Base-by-base conservation (phyloP, 352 stramenopile species). In the Saprolegnia parasitica region DNA sequence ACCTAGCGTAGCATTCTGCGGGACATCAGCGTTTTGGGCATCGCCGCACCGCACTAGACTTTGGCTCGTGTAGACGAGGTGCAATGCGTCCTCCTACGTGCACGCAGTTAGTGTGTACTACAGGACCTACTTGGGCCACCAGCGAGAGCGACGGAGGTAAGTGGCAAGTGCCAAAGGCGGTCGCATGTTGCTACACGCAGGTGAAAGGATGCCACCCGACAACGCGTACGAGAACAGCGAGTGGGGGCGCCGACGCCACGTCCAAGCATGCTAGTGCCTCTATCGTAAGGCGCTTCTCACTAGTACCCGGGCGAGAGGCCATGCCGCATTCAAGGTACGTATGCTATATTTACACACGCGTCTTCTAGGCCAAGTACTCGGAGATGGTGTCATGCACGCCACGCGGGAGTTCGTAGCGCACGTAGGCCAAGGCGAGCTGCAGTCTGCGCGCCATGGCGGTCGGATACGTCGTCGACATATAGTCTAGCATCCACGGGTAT, bases 281-380 rank as follows among this genome's bases (percentile, higher is more conserved):
- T 8, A 56, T 56, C 5, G 49, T 52, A n/a, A n/a, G n/a, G 4
- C 15, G 4, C 21, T 16, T 56, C 20, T 16, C 49, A 16, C 49
- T 32, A n/a, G n/a, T n/a, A n/a, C n/a, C n/a, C n/a, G n/a, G n/a
- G n/a, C n/a, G n/a, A n/a, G n/a, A n/a, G n/a, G n/a, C n/a, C n/a
- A n/a, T n/a, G n/a, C n/a, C 45, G 45, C 45, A 21, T 18, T n/a
- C 16, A 21, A 52, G 45, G 1, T 18, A 4, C 45, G 4, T 9
- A 52, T 5, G 49, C 26, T 56, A 49, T 49, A 49, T n/a, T n/a
- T n/a, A 49, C 18, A 49, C 13, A n/a, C n/a, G n/a, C 11, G 3
- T 10, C 42, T 15, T 42, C 46, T 42, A 67, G 13, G 40, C 40
- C 16, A 67, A 55, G 40, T 40, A 67, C 18, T 67, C 58, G 29